Percentiles rank a stretch among this genome's conserved stretches.
Evolutionary conservation across 257 asterid species (phyloP).

Genomic region (Solanum gandarillasii): DNA sequence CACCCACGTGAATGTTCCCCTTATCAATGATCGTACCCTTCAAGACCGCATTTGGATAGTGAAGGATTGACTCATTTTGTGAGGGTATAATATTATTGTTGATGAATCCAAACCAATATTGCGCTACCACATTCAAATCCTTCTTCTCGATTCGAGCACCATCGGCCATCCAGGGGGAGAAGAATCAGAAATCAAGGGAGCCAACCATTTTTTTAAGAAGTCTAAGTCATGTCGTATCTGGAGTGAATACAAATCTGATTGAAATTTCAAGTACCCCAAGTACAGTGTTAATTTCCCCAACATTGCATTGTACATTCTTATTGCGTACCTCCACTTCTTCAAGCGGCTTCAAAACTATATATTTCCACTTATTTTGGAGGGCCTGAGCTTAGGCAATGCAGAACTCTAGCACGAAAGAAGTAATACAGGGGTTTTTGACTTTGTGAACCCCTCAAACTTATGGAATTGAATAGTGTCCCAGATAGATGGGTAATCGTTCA

Average conservation of each 20-base stretch:
- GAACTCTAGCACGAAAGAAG: background rate
- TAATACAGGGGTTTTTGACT: no score
- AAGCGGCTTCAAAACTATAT: background rate
- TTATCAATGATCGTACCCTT: background rate
- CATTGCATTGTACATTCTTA: no score
- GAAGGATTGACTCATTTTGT: background rate
- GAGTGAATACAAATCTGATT: no score
- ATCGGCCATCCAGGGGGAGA: background rate
- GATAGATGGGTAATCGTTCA: background rate
- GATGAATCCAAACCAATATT: background rate
- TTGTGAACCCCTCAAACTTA: no score
- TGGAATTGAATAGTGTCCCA: background rate
- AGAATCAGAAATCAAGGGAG: background rate
- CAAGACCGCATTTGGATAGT: background rate
- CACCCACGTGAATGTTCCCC: background rate
- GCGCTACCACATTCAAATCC: background rate
- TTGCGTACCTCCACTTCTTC: background rate
- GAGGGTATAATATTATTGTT: no score
- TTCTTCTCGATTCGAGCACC: background rate
- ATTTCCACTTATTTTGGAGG: background rate
- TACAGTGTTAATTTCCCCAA: no score
- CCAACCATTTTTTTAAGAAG: no score
- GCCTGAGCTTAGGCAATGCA: background rate
- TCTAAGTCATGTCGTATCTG: no score
- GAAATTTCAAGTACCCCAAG: background rate